Conservation (phyloP, 805 yeast genomes). For the Saturnispora saitoi region DNA sequence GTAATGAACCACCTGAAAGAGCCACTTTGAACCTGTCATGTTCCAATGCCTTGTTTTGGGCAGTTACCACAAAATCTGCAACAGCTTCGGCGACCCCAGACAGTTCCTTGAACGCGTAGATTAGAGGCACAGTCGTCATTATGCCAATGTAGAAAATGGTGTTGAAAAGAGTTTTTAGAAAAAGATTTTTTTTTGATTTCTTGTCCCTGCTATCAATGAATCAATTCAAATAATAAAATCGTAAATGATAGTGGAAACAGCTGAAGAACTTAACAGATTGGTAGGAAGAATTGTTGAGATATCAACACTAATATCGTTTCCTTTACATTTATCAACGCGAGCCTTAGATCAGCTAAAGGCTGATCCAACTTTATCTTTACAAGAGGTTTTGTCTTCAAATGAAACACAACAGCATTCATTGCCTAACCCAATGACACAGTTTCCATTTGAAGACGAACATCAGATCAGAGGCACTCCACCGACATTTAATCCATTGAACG, state of each 20-base stretch:
- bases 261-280: not conserved
- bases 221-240: too few species aligned
- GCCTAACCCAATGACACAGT: not conserved
- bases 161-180: not conserved
- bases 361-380: not conserved
- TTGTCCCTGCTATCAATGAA: too few species aligned
- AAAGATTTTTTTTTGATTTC: too few species aligned
- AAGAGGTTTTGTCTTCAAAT: not conserved
- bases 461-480: not conserved
- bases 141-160: not conserved
- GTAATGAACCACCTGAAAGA: conserved; percentile 85
- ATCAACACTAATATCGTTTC: not conserved
- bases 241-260: not conserved
- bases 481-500: not conserved
- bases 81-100: conserved; percentile 92
- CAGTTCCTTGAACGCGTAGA: conserved; percentile 86
- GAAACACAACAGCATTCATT: not conserved
- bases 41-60: conserved; percentile 66
- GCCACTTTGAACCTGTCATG: conserved; percentile 76
- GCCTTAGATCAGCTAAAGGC: not conserved
- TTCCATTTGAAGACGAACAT: conserved; percentile 7
- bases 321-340: not conserved
- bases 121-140: conserved; percentile 77
- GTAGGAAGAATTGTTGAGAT: not conserved
- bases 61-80: conserved; percentile 86